Evolutionary conservation across 1,139 yeast genomes (phyloP), one percentile per base, ranked within the genome.

Genomic region (Nakaseomyces glabratus): DNA sequence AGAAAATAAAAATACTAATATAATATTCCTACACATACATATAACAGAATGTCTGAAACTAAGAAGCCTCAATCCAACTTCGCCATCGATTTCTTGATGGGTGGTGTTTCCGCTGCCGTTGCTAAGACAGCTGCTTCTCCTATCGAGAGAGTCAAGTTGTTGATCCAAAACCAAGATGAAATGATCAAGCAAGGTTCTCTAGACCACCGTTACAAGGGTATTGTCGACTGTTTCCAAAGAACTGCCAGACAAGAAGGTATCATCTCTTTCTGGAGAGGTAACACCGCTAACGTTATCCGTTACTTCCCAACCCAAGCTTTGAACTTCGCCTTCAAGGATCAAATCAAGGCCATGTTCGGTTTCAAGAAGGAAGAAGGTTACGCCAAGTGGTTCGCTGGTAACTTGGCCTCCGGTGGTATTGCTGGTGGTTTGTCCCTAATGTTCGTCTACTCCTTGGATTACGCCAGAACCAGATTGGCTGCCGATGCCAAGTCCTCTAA

Each of bases 81-180:
- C 61, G 52, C 70, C 54, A 51, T 68, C 58, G 78, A 74, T 62
- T 74, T 73, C 69, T 55, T 75, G 62, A 74, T 77, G 84, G 84
- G 84, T 61, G 85, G 85, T 73, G 82, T 78, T 46, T 77, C 85
- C 62, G 85, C 86, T 64, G 85, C 85, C 53, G 78, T 78, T 65
- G 74, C 85, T 51, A 78, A 78, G 76, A 77, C 86, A 42, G 84
- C 82, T 43, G 85, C 85, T 50, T 85, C 86, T 54, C 86, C 86
- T 62, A 78, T 78, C 57, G 86, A 78, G 68, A 74, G 86, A 65
- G 82, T 78, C 61, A 78, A 78, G 72, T 71, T 78, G 51, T 71
- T 78, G 65, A 76, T 78, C 63, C 86, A 78, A 68, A 78, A 77
- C 66, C 86, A 78, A 66, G 86, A 77, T 58, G 85, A 78, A 66